Conservation (phyloP, 2,329 filamentous ascomycete genomes). For the Neofusicoccum sp. region DNA sequence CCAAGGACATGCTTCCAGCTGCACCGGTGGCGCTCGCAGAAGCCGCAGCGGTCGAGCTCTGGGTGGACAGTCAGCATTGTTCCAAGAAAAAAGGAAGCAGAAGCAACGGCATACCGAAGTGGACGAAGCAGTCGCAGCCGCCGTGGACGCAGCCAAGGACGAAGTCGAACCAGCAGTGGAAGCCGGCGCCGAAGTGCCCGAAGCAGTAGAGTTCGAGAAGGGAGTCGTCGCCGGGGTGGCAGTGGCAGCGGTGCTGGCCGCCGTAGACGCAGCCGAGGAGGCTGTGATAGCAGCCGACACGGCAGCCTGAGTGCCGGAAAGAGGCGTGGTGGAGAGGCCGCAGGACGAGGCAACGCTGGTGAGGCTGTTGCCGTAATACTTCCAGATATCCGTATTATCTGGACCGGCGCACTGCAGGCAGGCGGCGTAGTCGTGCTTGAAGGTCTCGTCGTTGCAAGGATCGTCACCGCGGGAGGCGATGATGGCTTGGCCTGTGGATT, state of each 20-base stretch:
- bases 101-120: neutral
- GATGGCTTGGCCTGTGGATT: slow-evolving; percentile 33
- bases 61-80: neutral
- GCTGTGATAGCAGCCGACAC: neutral
- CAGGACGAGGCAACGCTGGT: slow-evolving; percentile 42
- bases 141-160: neutral
- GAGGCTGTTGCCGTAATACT: slow-evolving; percentile 46
- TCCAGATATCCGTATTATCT: slow-evolving; percentile 48
- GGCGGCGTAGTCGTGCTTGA: slow-evolving; percentile 32
- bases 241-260: neutral
- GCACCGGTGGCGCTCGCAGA: neutral
- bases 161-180: neutral
- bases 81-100: neutral
- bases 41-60: neutral
- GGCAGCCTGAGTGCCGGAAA: neutral
- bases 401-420: slow-evolving; percentile 46
- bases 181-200: neutral
- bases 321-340: slow-evolving; percentile 26
- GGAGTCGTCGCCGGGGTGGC: neutral
- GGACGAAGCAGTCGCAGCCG: neutral
- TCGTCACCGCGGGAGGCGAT: slow-evolving; percentile 26
- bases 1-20: neutral
- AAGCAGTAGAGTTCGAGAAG: neutral
- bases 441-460: slow-evolving; percentile 29
- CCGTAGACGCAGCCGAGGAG: neutral